Conservation (phyloP, 306 rosid genomes). For the Erythrophleum fordii region DNA sequence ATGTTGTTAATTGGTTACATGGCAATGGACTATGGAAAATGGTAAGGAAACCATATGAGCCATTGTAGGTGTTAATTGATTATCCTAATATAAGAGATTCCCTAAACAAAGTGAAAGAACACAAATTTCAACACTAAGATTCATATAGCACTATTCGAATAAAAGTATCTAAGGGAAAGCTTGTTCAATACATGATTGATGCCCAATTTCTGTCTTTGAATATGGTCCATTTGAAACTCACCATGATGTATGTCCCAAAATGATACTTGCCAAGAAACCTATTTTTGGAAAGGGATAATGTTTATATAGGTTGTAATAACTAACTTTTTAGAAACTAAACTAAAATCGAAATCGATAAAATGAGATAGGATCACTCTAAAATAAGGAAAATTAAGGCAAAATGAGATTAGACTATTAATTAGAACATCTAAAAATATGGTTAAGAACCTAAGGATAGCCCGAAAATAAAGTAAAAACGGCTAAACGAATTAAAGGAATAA, state of each 20-base stretch:
- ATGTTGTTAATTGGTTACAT: slow-evolving; percentile 67
- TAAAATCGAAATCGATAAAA: too few species aligned
- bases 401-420: too few species aligned
- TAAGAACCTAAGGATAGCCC: too few species aligned
- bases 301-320: too few species aligned
- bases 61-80: slow-evolving; percentile 26
- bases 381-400: too few species aligned
- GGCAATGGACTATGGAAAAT: slow-evolving; percentile 65
- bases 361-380: too few species aligned
- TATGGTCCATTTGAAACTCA: slow-evolving; percentile 28
- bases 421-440: too few species aligned
- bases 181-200: slow-evolving; percentile 11
- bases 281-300: neutral
- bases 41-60: slow-evolving; percentile 64
- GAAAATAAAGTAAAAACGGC: too few species aligned
- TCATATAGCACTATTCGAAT: neutral
- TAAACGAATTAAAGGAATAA: too few species aligned
- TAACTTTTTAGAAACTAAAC: too few species aligned
- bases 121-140: neutral
- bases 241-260: neutral
- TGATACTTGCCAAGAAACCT: neutral
- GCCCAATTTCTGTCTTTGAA: neutral
- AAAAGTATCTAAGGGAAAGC: neutral
- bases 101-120: neutral
- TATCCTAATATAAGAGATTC: slow-evolving; percentile 19